These are phyloP conservation scores for Excoecaria agallocha DNA, from an alignment of 345 rosid species.

Conservation along the genomic window DNA sequence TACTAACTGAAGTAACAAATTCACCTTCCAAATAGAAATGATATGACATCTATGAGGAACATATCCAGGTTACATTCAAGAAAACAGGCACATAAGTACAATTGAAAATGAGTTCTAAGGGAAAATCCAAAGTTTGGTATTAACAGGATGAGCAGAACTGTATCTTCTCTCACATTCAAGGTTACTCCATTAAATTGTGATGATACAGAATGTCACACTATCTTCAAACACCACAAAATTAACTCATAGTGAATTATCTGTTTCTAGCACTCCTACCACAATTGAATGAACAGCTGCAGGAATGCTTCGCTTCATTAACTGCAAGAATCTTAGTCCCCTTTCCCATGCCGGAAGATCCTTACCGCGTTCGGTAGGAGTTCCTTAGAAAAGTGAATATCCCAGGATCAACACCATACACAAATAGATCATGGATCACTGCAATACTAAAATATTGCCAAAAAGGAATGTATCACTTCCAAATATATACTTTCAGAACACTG, in stretches of 20 bases:
- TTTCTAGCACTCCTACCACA: constrained; percentile 51
- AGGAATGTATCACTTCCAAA: not conserved
- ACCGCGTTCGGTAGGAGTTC: constrained; percentile 99
- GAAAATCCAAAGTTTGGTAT: no score
- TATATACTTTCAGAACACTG: not conserved
- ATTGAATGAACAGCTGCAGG: constrained; percentile 83
- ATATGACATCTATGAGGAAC: not conserved
- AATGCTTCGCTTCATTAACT: constrained; percentile 60
- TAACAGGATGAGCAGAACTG: no score
- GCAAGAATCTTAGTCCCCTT: constrained; percentile 77
- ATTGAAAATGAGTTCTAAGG: no score
- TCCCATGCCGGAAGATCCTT: constrained; percentile 92
- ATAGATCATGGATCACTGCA: constrained; percentile 20
- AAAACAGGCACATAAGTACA: no score
- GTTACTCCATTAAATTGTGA: no score
- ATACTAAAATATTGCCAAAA: constrained; percentile 10
- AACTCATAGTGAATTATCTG: no score
- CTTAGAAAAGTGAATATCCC: constrained; percentile 97
- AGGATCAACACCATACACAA: constrained; percentile 73
- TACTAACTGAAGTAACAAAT: not conserved
- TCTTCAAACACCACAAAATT: no score
- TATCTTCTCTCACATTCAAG: no score
- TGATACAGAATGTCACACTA: no score
- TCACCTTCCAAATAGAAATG: not conserved
- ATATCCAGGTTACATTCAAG: no score